These are phyloP conservation scores for Symbiodinium pilosum DNA, from an alignment of 73 alveolate species.

Conservation along the genomic window DNA sequence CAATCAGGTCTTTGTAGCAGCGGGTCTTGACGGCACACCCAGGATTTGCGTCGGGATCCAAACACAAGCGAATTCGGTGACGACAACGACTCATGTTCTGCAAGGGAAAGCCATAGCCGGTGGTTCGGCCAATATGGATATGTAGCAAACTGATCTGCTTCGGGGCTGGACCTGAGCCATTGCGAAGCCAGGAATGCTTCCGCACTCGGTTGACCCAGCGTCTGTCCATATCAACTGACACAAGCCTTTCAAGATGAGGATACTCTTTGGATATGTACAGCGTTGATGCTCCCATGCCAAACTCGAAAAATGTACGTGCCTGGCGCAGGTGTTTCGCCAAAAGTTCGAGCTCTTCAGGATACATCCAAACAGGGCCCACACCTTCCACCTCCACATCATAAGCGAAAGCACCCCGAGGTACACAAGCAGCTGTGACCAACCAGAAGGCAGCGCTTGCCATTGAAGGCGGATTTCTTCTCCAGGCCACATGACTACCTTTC, in stretches of 20 bases:
- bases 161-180: background rate
- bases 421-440: no score
- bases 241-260: background rate
- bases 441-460: no score
- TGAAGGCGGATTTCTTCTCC: no score
- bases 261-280: background rate
- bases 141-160: background rate
- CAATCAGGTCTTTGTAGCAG: background rate
- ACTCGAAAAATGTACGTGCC: background rate
- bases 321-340: background rate
- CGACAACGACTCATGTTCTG: slow-evolving; percentile 8
- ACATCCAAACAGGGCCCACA: background rate
- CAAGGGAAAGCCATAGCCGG: background rate
- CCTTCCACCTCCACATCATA: background rate
- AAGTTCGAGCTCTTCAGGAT: background rate
- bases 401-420: no score
- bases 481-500: no score
- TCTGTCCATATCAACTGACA: background rate
- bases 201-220: background rate
- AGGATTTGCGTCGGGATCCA: background rate
- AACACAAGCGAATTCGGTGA: background rate
- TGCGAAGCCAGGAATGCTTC: background rate
- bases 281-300: slow-evolving; percentile 3
- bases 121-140: background rate
- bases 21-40: background rate